Evolutionary conservation across 106 monocot species (phyloP), one percentile per base, ranked within the genome.

Genomic region (Dioscorea zingiberensis): DNA sequence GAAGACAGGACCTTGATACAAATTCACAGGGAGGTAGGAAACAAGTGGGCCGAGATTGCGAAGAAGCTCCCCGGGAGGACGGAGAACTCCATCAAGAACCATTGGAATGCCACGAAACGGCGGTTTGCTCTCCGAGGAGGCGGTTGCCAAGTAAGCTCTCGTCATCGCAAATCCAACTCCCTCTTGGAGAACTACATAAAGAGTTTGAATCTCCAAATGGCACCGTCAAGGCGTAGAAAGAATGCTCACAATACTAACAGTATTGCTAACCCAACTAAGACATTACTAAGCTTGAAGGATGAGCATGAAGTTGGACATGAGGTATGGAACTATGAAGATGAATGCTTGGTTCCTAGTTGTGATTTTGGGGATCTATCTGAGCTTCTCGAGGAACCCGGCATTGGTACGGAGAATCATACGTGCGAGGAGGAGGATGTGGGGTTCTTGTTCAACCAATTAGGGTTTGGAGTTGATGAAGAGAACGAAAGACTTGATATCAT

Each of bases 21-120:
- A 61, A 75, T 74, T 21, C 94, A 94, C 46, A 67, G 59, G n/a
- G 82, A 87, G 66, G 63, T 87, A 12, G 94, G 94, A 11, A 94
- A 94, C 76, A 82, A 71, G 67, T 94, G 94, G 94, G 84, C 85
- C 0, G 91, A 94, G 83, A 94, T 94, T n/a, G 84, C 87, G 2
- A 90, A 87, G 71, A 48, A 64, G 32, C 84, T 94, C 18, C 90
- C 94, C 0, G n/a, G 94, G 7, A 76, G 94, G 32, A 94, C 90
- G 1, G 94, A 94, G 65, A 94, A 94, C 76, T 84, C 87, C n/a
- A 84, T 94, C 58, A 91, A 94, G 72, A 94, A 94, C 80, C 94
- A 87, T 56, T 94, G n/a, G 94, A 94, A 94, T 58, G 87, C 94
- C 25, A 94, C 94, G 68, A 90, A 85, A 80, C 68, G 94, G 22